Base-by-base conservation (phyloP, 148 eudicot genomes). In the Rhododendron griersonianum region DNA sequence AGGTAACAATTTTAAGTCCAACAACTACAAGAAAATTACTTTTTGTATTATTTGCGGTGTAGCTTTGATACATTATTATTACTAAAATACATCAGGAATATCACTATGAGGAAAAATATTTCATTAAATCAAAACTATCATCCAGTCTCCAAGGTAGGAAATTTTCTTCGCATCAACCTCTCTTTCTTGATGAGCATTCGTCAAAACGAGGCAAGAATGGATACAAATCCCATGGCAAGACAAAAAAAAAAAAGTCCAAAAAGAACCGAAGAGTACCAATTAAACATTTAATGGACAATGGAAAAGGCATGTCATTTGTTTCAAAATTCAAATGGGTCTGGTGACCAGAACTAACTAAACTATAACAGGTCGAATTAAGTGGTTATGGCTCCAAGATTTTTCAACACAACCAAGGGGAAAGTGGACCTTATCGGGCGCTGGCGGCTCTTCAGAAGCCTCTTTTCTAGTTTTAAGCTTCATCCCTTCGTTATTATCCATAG, bases 401-500 rank as follows among this genome's bases (percentile, higher is more conserved):
- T 14, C 65, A 50, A 84, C 53, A 83, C 44, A 80, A 44, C 37
- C 80, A 51, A 77, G 59, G 33, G 30, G 57, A 86, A 90, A 80
- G 87, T 91, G 81, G 51, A 97, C 99, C 99, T 92, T 97, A 90
- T 97, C 91, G 18, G 89, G 91, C 59, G 91, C 83, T 28, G 48
- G 88, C 11, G 94, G 91, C 87, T 93, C 96, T 87, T 86, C 94
- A 80, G 89, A 82, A 83, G 83, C 87, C 78, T 94, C 98, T 87
- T 91, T 89, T 91, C 92, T 92, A 44, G 98, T 89, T 91, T 91
- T 94, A 88, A 85, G 90, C 86, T 79, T 95, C 90, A 88, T 85
- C 78, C 91, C 95, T 88, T 97, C 99, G 78, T 91, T 93, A 85
- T 89, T 91, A 87, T 94, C 96, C 45, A 90, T 88, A 63, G 94